These are phyloP conservation scores for Candida qinlingensis DNA, from an alignment of 805 yeast species.

Conservation along the genomic window DNA sequence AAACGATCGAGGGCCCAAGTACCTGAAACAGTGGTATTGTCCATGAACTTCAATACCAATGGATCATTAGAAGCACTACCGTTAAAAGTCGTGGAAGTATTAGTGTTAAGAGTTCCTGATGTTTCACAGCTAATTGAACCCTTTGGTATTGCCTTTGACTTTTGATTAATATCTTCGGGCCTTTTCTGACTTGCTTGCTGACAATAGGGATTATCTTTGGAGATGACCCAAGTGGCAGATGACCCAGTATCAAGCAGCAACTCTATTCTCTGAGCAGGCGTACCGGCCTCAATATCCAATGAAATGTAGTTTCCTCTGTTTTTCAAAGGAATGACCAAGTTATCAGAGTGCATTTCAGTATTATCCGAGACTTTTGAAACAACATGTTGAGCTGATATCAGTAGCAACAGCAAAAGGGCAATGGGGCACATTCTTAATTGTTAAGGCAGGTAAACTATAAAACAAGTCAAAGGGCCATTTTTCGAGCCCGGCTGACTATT, in stretches of 20 bases:
- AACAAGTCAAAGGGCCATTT: too few relatives aligned
- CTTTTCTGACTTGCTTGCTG: neutral
- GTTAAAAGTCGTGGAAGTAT: constrained; percentile 1
- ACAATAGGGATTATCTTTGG: constrained; percentile 17
- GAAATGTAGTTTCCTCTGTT: constrained; percentile 9
- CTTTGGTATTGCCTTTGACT: neutral
- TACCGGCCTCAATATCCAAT: constrained; percentile 11
- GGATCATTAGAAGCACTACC: neutral
- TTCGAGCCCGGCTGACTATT: too few relatives aligned
- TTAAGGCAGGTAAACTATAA: too few relatives aligned
- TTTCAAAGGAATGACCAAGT: constrained; percentile 6
- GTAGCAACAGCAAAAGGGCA: neutral
- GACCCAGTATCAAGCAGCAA: constrained; percentile 33
- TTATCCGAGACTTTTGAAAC: too few relatives aligned
- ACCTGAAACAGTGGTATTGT: constrained; percentile 4
- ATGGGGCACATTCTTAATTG: neutral
- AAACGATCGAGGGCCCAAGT: constrained; percentile 4
- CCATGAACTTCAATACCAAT: constrained; percentile 3
- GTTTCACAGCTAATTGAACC: constrained; percentile 5
- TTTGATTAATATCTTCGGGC: neutral
- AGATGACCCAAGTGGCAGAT: constrained; percentile 28
- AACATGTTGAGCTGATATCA: neutral
- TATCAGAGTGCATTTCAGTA: neutral
- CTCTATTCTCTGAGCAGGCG: constrained; percentile 22
- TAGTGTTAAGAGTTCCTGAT: constrained; percentile 8